phyloP scores from a whole-genome alignment of 306 rosid species.

The Prunus padus region DNA sequence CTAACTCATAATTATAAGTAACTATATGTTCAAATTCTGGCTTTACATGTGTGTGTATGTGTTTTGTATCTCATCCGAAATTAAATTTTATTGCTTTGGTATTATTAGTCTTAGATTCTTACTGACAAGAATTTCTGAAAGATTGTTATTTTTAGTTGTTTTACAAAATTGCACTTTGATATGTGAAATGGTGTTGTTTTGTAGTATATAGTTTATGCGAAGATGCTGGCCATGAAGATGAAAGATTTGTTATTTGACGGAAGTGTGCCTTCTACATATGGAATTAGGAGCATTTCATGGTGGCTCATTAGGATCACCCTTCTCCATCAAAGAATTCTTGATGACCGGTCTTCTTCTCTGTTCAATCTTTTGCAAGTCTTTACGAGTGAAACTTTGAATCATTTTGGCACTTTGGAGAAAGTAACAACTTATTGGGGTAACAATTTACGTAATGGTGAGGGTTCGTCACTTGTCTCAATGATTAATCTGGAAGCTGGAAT shows the following conservation, averaged over 20 bases:
- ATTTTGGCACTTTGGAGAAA: slow-evolving; percentile 56
- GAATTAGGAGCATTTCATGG: slow-evolving; percentile 69
- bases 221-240: slow-evolving; percentile 66
- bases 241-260: slow-evolving; percentile 58
- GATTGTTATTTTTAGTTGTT: not conserved
- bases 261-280: slow-evolving; percentile 30
- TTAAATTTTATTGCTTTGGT: not conserved
- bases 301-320: slow-evolving; percentile 80
- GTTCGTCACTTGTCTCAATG: slow-evolving; percentile 54
- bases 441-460: slow-evolving; percentile 48
- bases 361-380: slow-evolving; percentile 70
- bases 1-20: not conserved
- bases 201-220: slow-evolving; percentile 84
- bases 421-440: slow-evolving; percentile 62
- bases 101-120: not conserved
- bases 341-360: slow-evolving; percentile 75
- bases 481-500: slow-evolving; percentile 82
- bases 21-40: not conserved
- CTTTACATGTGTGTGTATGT: not conserved
- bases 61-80: not conserved
- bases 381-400: slow-evolving; percentile 44
- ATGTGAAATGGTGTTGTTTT: slow-evolving; percentile 21
- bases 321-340: slow-evolving; percentile 76
- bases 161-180: not conserved
- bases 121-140: not conserved